Evolutionary conservation across 208 protist genomes (phyloP), one percentile per base, ranked within the genome.

Genomic region (Endotrypanum monterogeii): DNA sequence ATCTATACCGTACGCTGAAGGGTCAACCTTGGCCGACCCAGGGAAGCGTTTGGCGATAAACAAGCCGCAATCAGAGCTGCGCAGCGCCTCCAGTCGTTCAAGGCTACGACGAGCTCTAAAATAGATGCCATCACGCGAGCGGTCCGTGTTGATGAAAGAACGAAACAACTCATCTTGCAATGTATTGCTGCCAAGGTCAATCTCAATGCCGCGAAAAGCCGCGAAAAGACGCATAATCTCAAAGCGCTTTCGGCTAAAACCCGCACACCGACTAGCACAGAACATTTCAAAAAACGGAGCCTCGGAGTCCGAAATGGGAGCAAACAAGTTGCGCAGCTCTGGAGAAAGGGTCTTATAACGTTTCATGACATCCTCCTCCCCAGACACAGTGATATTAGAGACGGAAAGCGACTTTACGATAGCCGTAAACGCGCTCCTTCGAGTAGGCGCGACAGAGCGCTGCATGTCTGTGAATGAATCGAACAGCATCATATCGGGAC

Each of bases 401-500:
- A 79, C 71, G 35, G 76, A 58, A 60, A 88, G 77, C 41, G 85
- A 28, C 58, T 79, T 77, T 11, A 74, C 83, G 32, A 89, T 61
- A 35, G 67, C 67, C 5, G 82, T 48, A 73, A 88, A 95, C 18
- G 84, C 76, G 57, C 55, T 61, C 55, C 88, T 73, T 44, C 81
- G 88, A 12, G 88, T 95, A 28, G 91, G 91, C 23, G 85, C 84
- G 5, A 95, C 87, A 3, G 76, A 71, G 63, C 78, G 83, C 67
- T 93, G 87, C 91, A 95, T 95, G 52, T 95, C 88, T 1, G 86
- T 89, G 79, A 95, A 95, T 1, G 91, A 95, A 55, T 74, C 46
- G 76, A 95, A 95, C 55, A 88, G 78, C 11, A 76, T 56, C 91
- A 95, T 95, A 60, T 63, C 63, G n/a, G 91, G 91, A 54, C 73